A percentile compares a stretch with the other conserved stretches of the same genome.
Conservation (phyloP, 2,329 filamentous ascomycete genomes). For the Aspergillus pseudotamarii region DNA sequence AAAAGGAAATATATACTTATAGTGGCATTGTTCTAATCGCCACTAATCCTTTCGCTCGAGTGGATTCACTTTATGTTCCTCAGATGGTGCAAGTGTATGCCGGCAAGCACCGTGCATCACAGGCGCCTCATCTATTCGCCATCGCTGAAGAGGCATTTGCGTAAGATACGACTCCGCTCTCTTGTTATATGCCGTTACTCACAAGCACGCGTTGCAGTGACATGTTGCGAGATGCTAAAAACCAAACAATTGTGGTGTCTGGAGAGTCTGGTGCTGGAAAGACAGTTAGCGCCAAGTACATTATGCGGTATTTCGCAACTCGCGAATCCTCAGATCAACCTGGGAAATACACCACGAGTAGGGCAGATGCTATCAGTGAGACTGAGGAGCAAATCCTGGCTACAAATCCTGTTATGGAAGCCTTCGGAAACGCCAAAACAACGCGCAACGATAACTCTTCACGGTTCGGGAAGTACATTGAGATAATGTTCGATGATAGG, state of each 20-base stretch:
- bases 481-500: slow-evolving; percentile 96
- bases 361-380: slow-evolving; percentile 84
- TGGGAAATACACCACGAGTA: slow-evolving; percentile 73
- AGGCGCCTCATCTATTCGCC: slow-evolving; percentile 96
- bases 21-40: slow-evolving; percentile 98
- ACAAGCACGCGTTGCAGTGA: slow-evolving; percentile 62
- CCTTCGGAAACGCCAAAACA: slow-evolving; percentile 99
- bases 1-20: slow-evolving; percentile 99
- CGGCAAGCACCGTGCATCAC: slow-evolving; percentile 92
- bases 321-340: slow-evolving; percentile 91
- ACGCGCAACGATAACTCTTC: slow-evolving; percentile 99
- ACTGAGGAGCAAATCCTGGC: slow-evolving; percentile 98
- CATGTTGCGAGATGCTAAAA: slow-evolving; percentile 93
- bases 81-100: slow-evolving; percentile 99
- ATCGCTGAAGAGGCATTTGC: slow-evolving; percentile 99
- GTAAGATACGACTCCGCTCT: slow-evolving; percentile 54
- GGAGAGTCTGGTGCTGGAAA: slow-evolving; percentile 98
- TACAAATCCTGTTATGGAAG: slow-evolving; percentile 99
- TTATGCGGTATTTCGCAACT: slow-evolving; percentile 99
- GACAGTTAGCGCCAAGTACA: slow-evolving; percentile 99
- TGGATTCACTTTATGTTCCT: slow-evolving; percentile 96
- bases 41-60: slow-evolving; percentile 94
- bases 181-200: slow-evolving; percentile 32
- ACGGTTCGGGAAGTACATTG: slow-evolving; percentile 98
- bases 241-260: slow-evolving; percentile 98